Evolutionary conservation across 2,329 filamentous ascomycete genomes (phyloP).

Genomic region (Cytospora mali): DNA sequence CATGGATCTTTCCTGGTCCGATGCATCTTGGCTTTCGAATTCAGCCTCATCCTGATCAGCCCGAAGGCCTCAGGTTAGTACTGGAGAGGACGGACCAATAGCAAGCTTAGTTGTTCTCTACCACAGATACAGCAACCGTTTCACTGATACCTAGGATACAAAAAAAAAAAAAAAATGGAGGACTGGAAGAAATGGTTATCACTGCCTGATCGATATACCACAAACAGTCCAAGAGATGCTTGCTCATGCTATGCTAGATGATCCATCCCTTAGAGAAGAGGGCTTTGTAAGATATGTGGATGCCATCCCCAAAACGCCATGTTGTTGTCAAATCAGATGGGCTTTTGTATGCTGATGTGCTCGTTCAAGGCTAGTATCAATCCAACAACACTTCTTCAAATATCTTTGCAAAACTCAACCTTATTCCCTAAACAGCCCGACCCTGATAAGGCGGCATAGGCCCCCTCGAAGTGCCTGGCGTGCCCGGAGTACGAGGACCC

Average conservation of each 20-base stretch:
- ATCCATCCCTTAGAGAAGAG: conserved; percentile 14
- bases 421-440: conserved; percentile 36
- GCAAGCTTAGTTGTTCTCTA: background rate
- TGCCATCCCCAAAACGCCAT: conserved; percentile 1
- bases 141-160: background rate
- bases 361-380: background rate
- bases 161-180: background rate
- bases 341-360: background rate
- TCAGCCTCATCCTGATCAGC: background rate
- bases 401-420: background rate
- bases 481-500: conserved; percentile 34
- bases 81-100: background rate
- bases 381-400: background rate
- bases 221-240: conserved; percentile 26
- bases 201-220: conserved; percentile 16
- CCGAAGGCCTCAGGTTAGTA: background rate
- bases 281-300: background rate
- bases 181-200: background rate
- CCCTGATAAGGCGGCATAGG: conserved; percentile 35
- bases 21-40: too few relatives aligned
- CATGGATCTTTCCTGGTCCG: too few relatives aligned
- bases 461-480: conserved; percentile 25
- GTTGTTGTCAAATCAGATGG: background rate
- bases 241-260: conserved; percentile 28
- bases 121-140: background rate